These are phyloP conservation scores for Pythium oligandrum DNA, from an alignment of 352 stramenopile genomes.

Conservation along the genomic window DNA sequence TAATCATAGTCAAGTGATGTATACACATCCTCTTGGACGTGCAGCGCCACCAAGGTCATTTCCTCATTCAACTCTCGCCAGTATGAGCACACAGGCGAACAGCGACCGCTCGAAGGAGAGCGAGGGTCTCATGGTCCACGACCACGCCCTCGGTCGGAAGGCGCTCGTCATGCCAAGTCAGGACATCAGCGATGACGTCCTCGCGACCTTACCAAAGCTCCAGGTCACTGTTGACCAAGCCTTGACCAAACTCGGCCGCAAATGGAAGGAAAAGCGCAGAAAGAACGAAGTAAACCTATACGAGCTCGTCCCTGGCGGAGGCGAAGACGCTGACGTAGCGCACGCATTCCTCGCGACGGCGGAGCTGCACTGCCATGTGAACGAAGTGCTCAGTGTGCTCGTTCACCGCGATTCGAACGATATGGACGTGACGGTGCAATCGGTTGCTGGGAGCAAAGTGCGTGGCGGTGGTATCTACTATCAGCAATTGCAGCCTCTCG, in stretches of 20 bases:
- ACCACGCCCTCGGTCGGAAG: conserved; percentile 12
- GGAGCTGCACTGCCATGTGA: conserved; percentile 50
- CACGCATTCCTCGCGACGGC: conserved; percentile 46
- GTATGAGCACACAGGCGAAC: too few relatives aligned
- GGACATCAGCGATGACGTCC: conserved; percentile 51
- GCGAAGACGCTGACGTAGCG: conserved; percentile 26
- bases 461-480: conserved; percentile 21
- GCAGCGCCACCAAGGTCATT: too few relatives aligned
- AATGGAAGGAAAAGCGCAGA: conserved; percentile 29
- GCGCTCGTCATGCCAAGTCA: conserved; percentile 35
- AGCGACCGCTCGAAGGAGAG: too few relatives aligned
- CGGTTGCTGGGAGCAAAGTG: too few relatives aligned
- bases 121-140: conserved; percentile 9
- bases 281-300: conserved; percentile 38
- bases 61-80: too few relatives aligned
- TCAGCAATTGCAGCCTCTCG: conserved; percentile 6
- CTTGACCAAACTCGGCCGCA: conserved; percentile 24
- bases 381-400: conserved; percentile 58
- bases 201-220: conserved; percentile 54
- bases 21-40: too few relatives aligned
- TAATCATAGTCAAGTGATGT: too few relatives aligned
- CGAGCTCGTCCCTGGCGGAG: conserved; percentile 29
- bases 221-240: conserved; percentile 24
- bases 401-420: conserved; percentile 36
- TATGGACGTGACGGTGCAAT: conserved; percentile 2